Evolutionary conservation across 176 grass and related monocot genomes (phyloP), one percentile per base, ranked within the genome.

Genomic region (Ensete glaucum): DNA sequence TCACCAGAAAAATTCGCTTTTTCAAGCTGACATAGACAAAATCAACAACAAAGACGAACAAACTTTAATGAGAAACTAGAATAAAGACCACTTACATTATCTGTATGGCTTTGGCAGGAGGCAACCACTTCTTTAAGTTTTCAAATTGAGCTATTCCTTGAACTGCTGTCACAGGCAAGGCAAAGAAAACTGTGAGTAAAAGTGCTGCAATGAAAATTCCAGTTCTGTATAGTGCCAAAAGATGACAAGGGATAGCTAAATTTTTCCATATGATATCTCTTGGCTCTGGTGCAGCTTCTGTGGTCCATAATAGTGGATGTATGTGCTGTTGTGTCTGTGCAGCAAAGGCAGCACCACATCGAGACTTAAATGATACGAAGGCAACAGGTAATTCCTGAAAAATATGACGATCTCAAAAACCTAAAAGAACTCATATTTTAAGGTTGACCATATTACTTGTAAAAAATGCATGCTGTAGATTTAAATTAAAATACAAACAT

Each of bases 111-210:
- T 62, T 92, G 19, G 89, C 86, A 20, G 72, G 89, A 50, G 92
- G 92, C 73, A 96, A 96, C 89, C 92, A 92, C 51, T 57, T 87
- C 77, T 92, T 82, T 69, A 96, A 79, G 52, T 92, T 96, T 72
- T 92, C 89, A 72, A 96, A 89, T 20, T 96, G 92, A 10, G 89
- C 82, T 79, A 96, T 96, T 78, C 89, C 89, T 86, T 96, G 89
- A 79, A 92, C 92, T 3, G 92, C 82, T 62, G 89, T 91, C 63
- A 96, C 85, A 54, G 92, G 89, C 62, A 96, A 85, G 9, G 85
- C 82, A 86, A 96, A 96, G 87, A 96, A 92, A 71, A 96, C 77
- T 1, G 69, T 89, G 21, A 92, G 73, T 12, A 96, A 64, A 83
- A 96, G 80, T 68, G 87, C 87, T 24, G 85, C 80, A 53, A 89